Evolutionary conservation across 768 basidiomycete genomes (phyloP).

Genomic region (Lactarius tabidus): DNA sequence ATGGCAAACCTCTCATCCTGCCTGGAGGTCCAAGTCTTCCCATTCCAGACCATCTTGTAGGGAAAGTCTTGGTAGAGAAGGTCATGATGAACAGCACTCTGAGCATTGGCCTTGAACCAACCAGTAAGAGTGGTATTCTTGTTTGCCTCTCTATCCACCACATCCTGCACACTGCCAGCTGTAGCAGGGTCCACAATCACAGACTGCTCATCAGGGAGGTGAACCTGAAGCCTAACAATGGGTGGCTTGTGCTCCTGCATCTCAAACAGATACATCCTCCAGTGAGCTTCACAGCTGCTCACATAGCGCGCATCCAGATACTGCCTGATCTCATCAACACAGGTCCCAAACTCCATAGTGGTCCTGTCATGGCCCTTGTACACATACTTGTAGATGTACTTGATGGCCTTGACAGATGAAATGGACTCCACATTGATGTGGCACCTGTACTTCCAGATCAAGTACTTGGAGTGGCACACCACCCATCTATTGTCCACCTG

Average conservation of each 20-base stretch:
- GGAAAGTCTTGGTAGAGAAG: too few species aligned
- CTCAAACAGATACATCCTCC: background rate
- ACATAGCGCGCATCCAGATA: conserved; percentile 41
- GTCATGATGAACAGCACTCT: conserved; percentile 8
- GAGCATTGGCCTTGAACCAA: conserved; percentile 28
- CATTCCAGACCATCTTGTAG: too few species aligned
- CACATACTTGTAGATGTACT: conserved; percentile 49
- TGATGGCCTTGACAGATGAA: conserved; percentile 37
- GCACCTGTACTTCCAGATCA: conserved; percentile 37
- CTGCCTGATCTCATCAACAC: background rate
- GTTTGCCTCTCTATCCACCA: conserved; percentile 10
- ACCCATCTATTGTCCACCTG: conserved; percentile 39
- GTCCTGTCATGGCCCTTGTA: conserved; percentile 43
- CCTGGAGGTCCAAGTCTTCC: too few species aligned
- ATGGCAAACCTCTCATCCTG: too few species aligned
- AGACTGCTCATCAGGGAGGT: conserved; percentile 35
- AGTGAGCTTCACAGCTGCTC: conserved; percentile 4
- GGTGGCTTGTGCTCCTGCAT: conserved; percentile 31
- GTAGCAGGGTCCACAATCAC: conserved; percentile 35
- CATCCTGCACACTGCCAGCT: background rate
- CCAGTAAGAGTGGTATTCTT: conserved; percentile 35
- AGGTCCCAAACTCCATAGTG: too few species aligned
- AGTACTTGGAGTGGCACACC: conserved; percentile 39
- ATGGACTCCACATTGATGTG: conserved; percentile 50
- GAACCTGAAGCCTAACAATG: conserved; percentile 41